These are phyloP conservation scores for Leishmania braziliensis DNA, from an alignment of 208 protist species.

Conservation along the genomic window DNA sequence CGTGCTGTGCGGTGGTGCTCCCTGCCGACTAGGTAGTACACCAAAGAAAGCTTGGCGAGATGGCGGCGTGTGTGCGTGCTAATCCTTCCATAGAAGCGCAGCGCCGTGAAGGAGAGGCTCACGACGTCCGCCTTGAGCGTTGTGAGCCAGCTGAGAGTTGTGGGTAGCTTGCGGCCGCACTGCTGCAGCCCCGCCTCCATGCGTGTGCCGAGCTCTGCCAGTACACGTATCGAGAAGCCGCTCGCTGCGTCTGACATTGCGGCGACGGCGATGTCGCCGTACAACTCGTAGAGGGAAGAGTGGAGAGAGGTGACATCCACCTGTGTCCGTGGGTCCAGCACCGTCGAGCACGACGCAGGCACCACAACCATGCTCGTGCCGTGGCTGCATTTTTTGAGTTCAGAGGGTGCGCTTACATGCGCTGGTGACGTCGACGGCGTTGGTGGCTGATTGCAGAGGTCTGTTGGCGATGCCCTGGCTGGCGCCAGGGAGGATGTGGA, in stretches of 20 bases:
- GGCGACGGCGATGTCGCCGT: slow-evolving; percentile 72
- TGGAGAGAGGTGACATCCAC: slow-evolving; percentile 46
- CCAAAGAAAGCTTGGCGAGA: slow-evolving; percentile 62
- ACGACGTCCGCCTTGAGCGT: slow-evolving; percentile 56
- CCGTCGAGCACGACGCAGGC: slow-evolving; percentile 16
- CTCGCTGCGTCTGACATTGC: slow-evolving; percentile 62
- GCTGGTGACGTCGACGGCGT: neutral
- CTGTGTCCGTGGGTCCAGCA: slow-evolving; percentile 50
- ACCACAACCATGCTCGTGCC: neutral
- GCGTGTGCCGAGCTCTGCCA: slow-evolving; percentile 51
- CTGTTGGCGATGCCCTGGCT: neutral
- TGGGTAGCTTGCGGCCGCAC: slow-evolving; percentile 24
- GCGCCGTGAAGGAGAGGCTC: slow-evolving; percentile 72
- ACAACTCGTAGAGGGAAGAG: slow-evolving; percentile 65
- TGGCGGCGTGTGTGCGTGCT: slow-evolving; percentile 48
- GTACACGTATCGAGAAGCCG: slow-evolving; percentile 53
- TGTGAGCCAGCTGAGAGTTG: slow-evolving; percentile 63
- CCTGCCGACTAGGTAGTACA: slow-evolving; percentile 73
- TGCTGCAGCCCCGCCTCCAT: slow-evolving; percentile 39
- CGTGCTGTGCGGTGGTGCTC: slow-evolving; percentile 62
- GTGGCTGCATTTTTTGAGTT: neutral
- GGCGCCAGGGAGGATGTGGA: neutral
- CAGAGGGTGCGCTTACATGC: neutral
- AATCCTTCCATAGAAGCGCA: slow-evolving; percentile 68
- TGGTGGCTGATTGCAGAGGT: neutral